phyloP scores from a whole-genome alignment of 371 early-diverging fungal genomes.

The Mucor plumbeus region DNA sequence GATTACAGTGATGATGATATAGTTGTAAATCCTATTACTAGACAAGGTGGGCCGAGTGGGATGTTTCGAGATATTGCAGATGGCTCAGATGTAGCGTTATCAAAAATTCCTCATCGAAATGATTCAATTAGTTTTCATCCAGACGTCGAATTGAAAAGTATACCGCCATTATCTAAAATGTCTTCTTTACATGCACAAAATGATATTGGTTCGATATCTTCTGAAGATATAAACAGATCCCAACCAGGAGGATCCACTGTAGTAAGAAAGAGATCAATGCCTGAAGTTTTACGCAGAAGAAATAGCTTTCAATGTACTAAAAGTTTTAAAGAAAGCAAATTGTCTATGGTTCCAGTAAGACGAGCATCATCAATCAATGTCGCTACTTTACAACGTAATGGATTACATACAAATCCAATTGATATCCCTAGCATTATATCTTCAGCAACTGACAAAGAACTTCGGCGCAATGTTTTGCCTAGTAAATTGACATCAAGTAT shows the following conservation, averaged over 20 bases:
- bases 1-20: not conserved
- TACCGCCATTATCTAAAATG: not conserved
- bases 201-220: not conserved
- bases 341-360: not conserved
- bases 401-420: not conserved
- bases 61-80: conserved; percentile 6
- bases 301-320: not conserved
- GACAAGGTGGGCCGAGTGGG: not conserved
- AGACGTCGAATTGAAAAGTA: not conserved
- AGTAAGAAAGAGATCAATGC: not conserved
- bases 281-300: not conserved
- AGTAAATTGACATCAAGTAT: not conserved
- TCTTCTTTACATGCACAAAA: not conserved
- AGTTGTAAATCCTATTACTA: no score
- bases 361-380: conserved; percentile 16
- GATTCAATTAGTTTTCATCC: conserved; percentile 1
- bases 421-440: not conserved
- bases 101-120: not conserved
- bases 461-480: not conserved
- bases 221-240: not conserved
- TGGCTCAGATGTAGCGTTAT: not conserved
- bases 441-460: not conserved
- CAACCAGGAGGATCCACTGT: not conserved
- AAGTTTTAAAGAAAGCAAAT: not conserved
- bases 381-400: not conserved